Conservation (phyloP, 257 asterid genomes). For the Penstemon davidsonii region DNA sequence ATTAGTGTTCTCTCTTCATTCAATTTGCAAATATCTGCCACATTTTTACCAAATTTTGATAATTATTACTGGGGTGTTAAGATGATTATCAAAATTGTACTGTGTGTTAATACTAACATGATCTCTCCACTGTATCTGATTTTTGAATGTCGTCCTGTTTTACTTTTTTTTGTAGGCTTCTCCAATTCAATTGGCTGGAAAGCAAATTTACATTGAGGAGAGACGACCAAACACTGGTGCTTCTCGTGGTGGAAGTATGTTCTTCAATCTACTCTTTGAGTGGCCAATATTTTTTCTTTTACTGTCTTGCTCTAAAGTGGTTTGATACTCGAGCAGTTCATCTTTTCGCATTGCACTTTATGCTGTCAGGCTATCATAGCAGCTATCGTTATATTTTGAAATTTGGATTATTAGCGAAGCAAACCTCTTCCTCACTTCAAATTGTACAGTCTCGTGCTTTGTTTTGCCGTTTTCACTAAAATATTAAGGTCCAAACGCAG, state of each 20-base stretch:
- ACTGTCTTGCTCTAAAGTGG: background rate
- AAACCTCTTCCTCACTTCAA: background rate
- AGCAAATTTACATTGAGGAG: constrained; percentile 73
- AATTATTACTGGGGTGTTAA: background rate
- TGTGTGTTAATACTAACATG: constrained; percentile 1
- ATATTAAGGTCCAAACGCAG: background rate
- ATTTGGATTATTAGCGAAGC: background rate
- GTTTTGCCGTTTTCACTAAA: background rate
- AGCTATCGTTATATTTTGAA: no score
- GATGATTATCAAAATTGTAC: background rate
- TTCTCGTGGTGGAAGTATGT: constrained; percentile 80
- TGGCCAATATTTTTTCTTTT: no score
- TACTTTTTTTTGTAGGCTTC: constrained; percentile 54
- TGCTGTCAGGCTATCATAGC: background rate
- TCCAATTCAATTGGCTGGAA: constrained; percentile 66
- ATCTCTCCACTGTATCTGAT: background rate
- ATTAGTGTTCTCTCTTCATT: background rate
- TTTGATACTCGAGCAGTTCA: background rate
- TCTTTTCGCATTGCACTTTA: background rate
- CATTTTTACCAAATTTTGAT: background rate
- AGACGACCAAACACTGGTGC: constrained; percentile 55
- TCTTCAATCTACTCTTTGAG: constrained; percentile 10
- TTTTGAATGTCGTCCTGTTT: background rate
- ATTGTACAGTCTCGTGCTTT: background rate
- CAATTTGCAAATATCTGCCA: background rate